Evolutionary conservation across 2,329 filamentous ascomycete genomes (phyloP).

Genomic region (Scytalidium sp.): DNA sequence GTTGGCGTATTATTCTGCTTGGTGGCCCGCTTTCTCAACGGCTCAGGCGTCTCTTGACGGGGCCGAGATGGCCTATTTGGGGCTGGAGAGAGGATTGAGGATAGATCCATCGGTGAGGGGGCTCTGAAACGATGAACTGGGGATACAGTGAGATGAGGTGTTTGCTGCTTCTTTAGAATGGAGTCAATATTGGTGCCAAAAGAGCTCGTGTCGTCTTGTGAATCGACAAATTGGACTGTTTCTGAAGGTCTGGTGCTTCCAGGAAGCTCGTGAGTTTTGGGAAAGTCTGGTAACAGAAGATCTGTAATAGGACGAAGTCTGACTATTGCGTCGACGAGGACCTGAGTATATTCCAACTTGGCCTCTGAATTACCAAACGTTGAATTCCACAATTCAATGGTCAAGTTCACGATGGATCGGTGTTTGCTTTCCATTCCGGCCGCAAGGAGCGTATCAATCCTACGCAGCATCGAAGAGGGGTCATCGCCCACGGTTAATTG

Average conservation of each 20-base stretch:
- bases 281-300: constrained; percentile 40
- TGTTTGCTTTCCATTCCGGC: constrained; percentile 58
- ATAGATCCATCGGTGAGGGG: constrained; percentile 43
- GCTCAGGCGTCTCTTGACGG: constrained; percentile 27
- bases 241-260: constrained; percentile 38
- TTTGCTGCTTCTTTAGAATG: constrained; percentile 7
- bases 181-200: constrained; percentile 10
- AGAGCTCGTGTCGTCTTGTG: constrained; percentile 13
- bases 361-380: constrained; percentile 60
- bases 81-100: constrained; percentile 2
- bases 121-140: constrained; percentile 52
- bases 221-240: constrained; percentile 17
- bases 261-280: constrained; percentile 49
- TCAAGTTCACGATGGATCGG: constrained; percentile 48
- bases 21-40: constrained; percentile 30
- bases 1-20: constrained; percentile 42
- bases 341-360: constrained; percentile 59
- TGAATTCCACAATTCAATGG: constrained; percentile 65
- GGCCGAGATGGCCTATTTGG: constrained; percentile 5
- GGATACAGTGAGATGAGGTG: constrained; percentile 4
- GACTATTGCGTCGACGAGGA: constrained; percentile 59
- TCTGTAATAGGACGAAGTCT: constrained; percentile 55
- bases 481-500: not conserved
- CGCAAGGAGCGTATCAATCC: constrained; percentile 47
- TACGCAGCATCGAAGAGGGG: not conserved